phyloP scores from a whole-genome alignment of 352 stramenopile genomes.

The Globisporangium recalcitrans region DNA sequence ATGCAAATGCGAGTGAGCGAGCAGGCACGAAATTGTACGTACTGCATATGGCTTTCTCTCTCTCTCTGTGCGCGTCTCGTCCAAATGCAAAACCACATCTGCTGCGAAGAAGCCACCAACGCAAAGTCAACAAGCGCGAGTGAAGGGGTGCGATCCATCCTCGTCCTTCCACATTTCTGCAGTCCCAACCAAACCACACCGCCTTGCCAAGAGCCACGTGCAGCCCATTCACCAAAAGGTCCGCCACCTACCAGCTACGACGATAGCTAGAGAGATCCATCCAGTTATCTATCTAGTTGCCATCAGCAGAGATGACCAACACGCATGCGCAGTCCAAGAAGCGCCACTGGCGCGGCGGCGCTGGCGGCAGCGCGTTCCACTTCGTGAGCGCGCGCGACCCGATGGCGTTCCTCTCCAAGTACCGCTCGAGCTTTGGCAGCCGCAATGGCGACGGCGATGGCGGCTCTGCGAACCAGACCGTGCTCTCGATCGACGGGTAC shows the following conservation, averaged over 20 bases:
- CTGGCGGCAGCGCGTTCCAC: constrained; percentile 3
- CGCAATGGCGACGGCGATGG: neutral
- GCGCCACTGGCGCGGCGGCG: constrained; percentile 32
- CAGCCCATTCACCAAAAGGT: neutral
- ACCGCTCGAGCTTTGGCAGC: constrained; percentile 20
- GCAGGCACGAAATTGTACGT: neutral
- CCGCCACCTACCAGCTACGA: neutral
- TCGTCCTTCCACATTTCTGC: neutral
- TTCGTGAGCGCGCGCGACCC: constrained; percentile 17
- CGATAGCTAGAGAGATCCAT: neutral
- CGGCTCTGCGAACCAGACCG: constrained; percentile 2
- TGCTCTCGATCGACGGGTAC: constrained; percentile 11
- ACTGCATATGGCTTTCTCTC: too few species aligned
- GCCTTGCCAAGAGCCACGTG: neutral
- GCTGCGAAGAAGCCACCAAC: neutral
- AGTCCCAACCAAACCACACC: neutral
- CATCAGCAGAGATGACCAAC: constrained; percentile 20
- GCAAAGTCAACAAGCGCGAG: too few species aligned
- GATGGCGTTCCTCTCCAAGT: constrained; percentile 26
- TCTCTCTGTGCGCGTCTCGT: neutral
- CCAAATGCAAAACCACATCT: neutral
- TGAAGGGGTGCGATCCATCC: constrained; percentile 2
- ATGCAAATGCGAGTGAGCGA: constrained; percentile 3
- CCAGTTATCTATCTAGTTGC: neutral
- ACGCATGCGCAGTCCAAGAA: constrained; percentile 38